Evolutionary conservation across 148 eudicot genomes (phyloP), one percentile per base, ranked within the genome.

Genomic region (Heliosperma pusillum): DNA sequence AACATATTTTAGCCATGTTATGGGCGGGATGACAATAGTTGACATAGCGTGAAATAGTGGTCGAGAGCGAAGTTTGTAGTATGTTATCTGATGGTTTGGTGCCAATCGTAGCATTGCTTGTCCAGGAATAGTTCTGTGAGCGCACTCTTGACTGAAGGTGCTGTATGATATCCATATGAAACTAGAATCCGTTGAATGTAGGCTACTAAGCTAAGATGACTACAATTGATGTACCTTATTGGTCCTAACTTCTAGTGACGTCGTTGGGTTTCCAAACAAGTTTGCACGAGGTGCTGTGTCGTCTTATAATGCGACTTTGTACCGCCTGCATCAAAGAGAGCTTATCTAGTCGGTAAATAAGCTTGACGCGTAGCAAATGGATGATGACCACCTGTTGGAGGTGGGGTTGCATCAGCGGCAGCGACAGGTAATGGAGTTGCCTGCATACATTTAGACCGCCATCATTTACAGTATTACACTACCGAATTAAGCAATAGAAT

Each of bases 311-410:
- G n/a, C 22, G 53, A 55, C 2, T 21, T 71, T 24, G 66, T 21
- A 55, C 4, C 21, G 24, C 24, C 20, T 56, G 25, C 58, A 70
- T 25, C 13, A 69, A 5, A 57, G 20, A 15, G 76, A 65, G 75
- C 75, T 77, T 66, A 83, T 75, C 75, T 50, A 15, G 77, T 36
- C 15, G 68, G 83, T 19, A 16, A 44, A 57, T 70, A 79, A 69
- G 68, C 29, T 44, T 60, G 80, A 60, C 79, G 80, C 27, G 27
- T 15, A 60, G 65, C 83, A 47, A 70, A 75, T 47, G 73, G 73
- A 73, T 59, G 80, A n/a, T n/a, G n/a, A n/a, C n/a, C n/a, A n/a
- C n/a, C n/a, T n/a, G n/a, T n/a, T n/a, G n/a, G n/a, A n/a, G n/a
- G n/a, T n/a, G n/a, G n/a, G n/a, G n/a, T n/a, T n/a, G n/a, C n/a